phyloP scores from a whole-genome alignment of 2,329 filamentous ascomycete genomes.

The Alternaria tenuissima region DNA sequence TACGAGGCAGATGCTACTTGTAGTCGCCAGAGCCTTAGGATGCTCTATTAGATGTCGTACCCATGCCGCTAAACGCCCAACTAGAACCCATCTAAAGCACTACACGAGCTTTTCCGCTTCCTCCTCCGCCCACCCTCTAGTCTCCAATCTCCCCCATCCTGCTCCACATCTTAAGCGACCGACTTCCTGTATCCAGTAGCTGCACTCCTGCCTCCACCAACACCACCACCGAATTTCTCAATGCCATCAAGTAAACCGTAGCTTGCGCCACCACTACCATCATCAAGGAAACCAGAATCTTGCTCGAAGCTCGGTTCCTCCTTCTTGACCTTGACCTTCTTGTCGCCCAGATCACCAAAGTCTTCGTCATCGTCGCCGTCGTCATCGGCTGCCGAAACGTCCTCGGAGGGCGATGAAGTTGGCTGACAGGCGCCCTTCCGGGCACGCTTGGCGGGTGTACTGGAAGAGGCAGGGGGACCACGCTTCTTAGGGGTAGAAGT shows the following conservation, averaged over 20 bases:
- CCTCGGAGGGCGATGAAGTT: neutral
- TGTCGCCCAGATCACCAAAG: neutral
- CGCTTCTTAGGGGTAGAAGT: slow-evolving; percentile 33
- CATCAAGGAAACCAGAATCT: neutral
- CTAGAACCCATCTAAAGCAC: neutral
- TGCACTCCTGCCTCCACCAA: neutral
- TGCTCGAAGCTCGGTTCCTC: slow-evolving; percentile 7
- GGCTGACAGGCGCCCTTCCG: slow-evolving; percentile 17
- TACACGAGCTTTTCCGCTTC: neutral
- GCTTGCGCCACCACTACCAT: neutral
- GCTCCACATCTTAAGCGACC: neutral
- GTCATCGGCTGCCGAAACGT: neutral
- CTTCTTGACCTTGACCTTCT: neutral
- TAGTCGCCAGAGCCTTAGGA: neutral
- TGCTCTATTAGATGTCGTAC: neutral
- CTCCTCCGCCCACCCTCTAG: rapidly evolving
- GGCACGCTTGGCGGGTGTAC: slow-evolving; percentile 21
- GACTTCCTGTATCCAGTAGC: neutral
- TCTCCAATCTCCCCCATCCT: neutral
- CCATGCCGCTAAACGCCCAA: neutral
- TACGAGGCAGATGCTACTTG: neutral
- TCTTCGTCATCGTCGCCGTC: slow-evolving; percentile 30
- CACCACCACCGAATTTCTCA: neutral
- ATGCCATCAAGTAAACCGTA: slow-evolving; percentile 1
- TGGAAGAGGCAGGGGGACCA: neutral